These are phyloP conservation scores for Setaria viridis DNA, from an alignment of 202 grass and related monocot genomes.

Conservation along the genomic window DNA sequence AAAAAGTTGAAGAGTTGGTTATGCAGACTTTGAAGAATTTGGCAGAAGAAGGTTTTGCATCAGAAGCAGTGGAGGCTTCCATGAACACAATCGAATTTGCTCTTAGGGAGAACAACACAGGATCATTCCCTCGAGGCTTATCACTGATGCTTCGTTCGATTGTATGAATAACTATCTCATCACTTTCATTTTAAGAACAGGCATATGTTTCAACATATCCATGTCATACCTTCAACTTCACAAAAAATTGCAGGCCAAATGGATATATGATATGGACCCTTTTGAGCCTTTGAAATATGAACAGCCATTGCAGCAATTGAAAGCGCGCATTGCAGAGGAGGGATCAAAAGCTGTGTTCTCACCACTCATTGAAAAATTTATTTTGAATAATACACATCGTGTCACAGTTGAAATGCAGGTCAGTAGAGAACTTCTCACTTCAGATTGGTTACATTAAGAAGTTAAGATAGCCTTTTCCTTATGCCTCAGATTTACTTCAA, in stretches of 20 bases:
- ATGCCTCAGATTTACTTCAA: constrained; percentile 31
- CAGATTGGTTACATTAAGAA: constrained; percentile 8
- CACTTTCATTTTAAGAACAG: constrained; percentile 26
- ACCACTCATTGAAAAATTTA: constrained; percentile 84
- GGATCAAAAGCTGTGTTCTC: constrained; percentile 97
- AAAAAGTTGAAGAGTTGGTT: constrained; percentile 89
- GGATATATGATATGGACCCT: constrained; percentile 99
- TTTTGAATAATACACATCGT: constrained; percentile 87
- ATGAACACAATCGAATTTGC: constrained; percentile 98
- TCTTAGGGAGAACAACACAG: constrained; percentile 96
- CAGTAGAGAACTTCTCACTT: constrained; percentile 9
- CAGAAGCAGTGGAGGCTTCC: constrained; percentile 94
- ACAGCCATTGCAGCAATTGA: constrained; percentile 80
- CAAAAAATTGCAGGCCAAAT: constrained; percentile 79
- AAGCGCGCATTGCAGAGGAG: constrained; percentile 82
- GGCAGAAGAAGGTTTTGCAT: constrained; percentile 81
- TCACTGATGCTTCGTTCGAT: constrained; percentile 98
- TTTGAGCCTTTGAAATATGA: constrained; percentile 99
- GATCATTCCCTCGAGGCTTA: constrained; percentile 93
- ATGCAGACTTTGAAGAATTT: constrained; percentile 84
- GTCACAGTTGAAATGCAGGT: constrained; percentile 99
- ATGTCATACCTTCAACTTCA: constrained; percentile 36
- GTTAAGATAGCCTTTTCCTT: constrained; percentile 1
- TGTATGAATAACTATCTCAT: constrained; percentile 55
- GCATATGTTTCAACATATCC: constrained; percentile 26